phyloP scores from a whole-genome alignment of 208 protist species.

The Trypanosoma mega region DNA sequence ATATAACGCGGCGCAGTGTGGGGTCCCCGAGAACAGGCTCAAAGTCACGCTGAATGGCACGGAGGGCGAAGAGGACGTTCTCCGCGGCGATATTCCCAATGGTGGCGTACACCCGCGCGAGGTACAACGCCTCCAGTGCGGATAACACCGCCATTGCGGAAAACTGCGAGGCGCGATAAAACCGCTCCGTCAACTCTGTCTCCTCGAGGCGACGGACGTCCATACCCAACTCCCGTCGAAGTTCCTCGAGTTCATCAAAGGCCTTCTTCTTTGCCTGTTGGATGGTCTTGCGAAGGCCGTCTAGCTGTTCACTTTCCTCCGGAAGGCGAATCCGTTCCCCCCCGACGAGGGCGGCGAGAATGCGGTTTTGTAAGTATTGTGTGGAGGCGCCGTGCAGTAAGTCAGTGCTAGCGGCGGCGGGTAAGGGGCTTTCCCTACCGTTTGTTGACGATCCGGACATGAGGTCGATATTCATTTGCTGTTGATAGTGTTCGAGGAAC shows the following conservation, averaged over 20 bases:
- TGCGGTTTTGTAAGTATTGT: constrained; percentile 67
- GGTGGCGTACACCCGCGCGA: constrained; percentile 68
- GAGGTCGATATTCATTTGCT: constrained; percentile 83
- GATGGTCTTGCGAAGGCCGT: constrained; percentile 72
- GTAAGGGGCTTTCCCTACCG: constrained; percentile 42
- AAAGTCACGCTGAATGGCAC: constrained; percentile 63
- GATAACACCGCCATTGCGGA: constrained; percentile 50
- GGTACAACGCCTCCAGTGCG: constrained; percentile 70
- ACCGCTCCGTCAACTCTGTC: constrained; percentile 54
- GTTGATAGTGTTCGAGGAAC: constrained; percentile 86
- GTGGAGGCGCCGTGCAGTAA: constrained; percentile 72
- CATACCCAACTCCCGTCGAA: constrained; percentile 69
- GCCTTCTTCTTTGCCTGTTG: constrained; percentile 85
- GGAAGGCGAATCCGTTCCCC: constrained; percentile 76
- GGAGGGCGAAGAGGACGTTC: constrained; percentile 63
- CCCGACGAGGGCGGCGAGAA: constrained; percentile 67
- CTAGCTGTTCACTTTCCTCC: constrained; percentile 69
- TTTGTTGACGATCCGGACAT: constrained; percentile 25
- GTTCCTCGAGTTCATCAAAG: constrained; percentile 62
- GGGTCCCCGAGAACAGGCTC: constrained; percentile 51
- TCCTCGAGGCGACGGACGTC: constrained; percentile 67
- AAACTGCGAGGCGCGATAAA: constrained; percentile 73
- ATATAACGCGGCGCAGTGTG: constrained; percentile 50
- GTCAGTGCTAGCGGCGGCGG: constrained; percentile 65
- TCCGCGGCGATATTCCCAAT: constrained; percentile 67